phyloP scores from a whole-genome alignment of 2,329 filamentous ascomycete species.

The Aureobasidium subglaciale region DNA sequence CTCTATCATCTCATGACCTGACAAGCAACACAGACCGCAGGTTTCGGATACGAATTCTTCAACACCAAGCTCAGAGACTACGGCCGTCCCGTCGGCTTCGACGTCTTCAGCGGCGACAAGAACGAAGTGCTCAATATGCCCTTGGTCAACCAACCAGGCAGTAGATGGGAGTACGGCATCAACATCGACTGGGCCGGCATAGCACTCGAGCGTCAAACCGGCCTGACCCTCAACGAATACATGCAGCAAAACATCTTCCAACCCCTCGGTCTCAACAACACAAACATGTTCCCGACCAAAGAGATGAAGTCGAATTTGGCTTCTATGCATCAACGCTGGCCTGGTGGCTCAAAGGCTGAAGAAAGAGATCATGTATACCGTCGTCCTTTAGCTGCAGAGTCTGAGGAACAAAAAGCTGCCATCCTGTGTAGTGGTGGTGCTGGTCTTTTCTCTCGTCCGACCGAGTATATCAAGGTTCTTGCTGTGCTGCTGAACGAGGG shows the following conservation, averaged over 20 bases:
- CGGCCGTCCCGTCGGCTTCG: slow-evolving; percentile 43
- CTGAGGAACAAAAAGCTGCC: slow-evolving; percentile 35
- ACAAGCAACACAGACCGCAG: slow-evolving; percentile 26
- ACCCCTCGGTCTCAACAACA: slow-evolving; percentile 41
- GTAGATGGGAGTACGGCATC: slow-evolving; percentile 48
- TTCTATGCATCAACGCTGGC: slow-evolving; percentile 48
- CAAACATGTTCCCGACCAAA: slow-evolving; percentile 50
- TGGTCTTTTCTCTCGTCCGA: slow-evolving; percentile 52
- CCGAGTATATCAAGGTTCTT: slow-evolving; percentile 56
- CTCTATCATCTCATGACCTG: neutral
- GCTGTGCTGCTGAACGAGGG: slow-evolving; percentile 59
- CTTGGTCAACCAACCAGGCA: slow-evolving; percentile 57
- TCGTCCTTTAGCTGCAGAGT: slow-evolving; percentile 39
- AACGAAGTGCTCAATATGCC: slow-evolving; percentile 43
- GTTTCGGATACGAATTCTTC: slow-evolving; percentile 52
- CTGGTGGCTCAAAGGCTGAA: slow-evolving; percentile 30
- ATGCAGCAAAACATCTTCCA: slow-evolving; percentile 41
- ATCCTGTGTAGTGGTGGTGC: slow-evolving; percentile 56
- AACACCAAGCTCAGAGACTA: slow-evolving; percentile 37
- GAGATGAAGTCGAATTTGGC: slow-evolving; percentile 51
- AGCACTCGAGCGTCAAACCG: slow-evolving; percentile 39
- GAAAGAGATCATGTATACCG: slow-evolving; percentile 47
- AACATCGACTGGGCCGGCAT: slow-evolving; percentile 46
- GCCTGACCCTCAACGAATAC: slow-evolving; percentile 38
- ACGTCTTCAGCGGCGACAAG: slow-evolving; percentile 52